Base-by-base conservation (phyloP, 495 filamentous ascomycete genomes). In the Penicillium bialowiezense region DNA sequence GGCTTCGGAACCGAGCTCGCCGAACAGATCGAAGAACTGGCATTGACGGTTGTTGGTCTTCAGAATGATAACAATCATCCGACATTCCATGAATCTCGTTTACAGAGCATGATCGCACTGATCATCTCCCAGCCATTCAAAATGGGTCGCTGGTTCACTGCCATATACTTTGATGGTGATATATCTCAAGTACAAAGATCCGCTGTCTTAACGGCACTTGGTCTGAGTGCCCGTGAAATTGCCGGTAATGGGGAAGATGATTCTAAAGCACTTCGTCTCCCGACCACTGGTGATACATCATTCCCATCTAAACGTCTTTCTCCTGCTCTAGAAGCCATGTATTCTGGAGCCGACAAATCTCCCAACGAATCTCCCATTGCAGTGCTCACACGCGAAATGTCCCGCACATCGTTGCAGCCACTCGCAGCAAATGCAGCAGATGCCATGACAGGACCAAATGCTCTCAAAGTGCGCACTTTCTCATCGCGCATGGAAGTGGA, bases 141-240 rank as follows among this genome's bases (percentile, higher is more conserved):
- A 37, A 89, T 96, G 82, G 91, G 84, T 2, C 84, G 77, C 29
- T 92, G 89, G 85, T 89, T 96, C 48, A 79, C 87, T 1, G 84
- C 82, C 45, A 84, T 87, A 0, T 95, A 92, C 69, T 97, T 95
- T 61, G 86, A 87, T 32, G 95, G 91, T 8, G 95, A 97, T 54
- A 88, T 92, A 56, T 95, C 90, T 0, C 73, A 97, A 38, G 77
- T 81, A 0, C 92, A 97, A 58, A 78, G 93, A 28, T 86, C 85
- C 9, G 82, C 86, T 0, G 76, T 97, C 31, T 84, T 97, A 31
- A 87, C 86, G 41, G 83, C 86, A 5, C 70, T 97, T 14, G 91
- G 92, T 12, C 70, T 99, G 0, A 80, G 84, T 38, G 90, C 88
- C n/a, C 80, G 93, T 35, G 93, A 97, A 65, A 66, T 99, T 2